Percentiles rank a stretch among this genome's conserved stretches.
These are phyloP conservation scores for Coniochaeta ligniaria DNA, from an alignment of 2,329 filamentous ascomycete species.

Conservation along the genomic window DNA sequence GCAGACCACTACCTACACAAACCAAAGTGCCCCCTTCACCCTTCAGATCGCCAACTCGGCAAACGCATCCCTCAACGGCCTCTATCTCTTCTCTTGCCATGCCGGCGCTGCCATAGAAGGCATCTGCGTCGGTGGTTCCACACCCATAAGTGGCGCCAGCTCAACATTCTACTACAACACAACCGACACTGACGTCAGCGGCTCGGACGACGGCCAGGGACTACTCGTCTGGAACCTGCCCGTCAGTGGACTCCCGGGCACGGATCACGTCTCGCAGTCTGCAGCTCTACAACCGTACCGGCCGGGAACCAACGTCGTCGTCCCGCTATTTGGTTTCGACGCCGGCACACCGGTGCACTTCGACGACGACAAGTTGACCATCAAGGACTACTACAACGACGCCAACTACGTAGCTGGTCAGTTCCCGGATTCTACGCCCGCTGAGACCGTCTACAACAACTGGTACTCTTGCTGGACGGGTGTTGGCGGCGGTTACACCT, in stretches of 20 bases:
- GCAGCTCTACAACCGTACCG: slow-evolving; percentile 14
- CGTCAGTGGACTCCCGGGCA: slow-evolving; percentile 7
- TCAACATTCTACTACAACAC: slow-evolving; percentile 26
- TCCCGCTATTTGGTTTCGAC: slow-evolving; percentile 16
- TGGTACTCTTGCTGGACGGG: slow-evolving; percentile 27
- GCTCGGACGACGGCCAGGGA: slow-evolving; percentile 11
- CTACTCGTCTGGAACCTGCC: slow-evolving; percentile 21
- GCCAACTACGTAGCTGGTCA: slow-evolving; percentile 14
- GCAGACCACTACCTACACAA: slow-evolving; percentile 20
- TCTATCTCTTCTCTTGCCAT: slow-evolving; percentile 24
- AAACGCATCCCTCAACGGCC: slow-evolving; percentile 20
- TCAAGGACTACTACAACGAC: slow-evolving; percentile 19
- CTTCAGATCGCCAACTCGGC: slow-evolving; percentile 21
- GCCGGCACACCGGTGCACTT: slow-evolving; percentile 16
- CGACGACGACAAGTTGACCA: slow-evolving; percentile 18
- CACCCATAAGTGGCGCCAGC: slow-evolving; percentile 7
- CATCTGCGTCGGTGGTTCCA: slow-evolving; percentile 18
- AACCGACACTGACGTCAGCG: slow-evolving; percentile 8
- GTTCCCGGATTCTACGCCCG: slow-evolving; percentile 7
- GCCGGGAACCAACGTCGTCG: slow-evolving; percentile 21
- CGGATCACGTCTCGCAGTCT: slow-evolving; percentile 9
- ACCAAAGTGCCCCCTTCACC: slow-evolving; percentile 19
- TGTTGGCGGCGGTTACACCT: slow-evolving; percentile 22
- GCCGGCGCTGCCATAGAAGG: slow-evolving; percentile 24
- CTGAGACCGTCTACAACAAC: slow-evolving; percentile 17